Percentiles rank a stretch among this genome's conserved stretches.
phyloP scores from a whole-genome alignment of 805 yeast genomes.

The Tetrapisispora fleetii region DNA sequence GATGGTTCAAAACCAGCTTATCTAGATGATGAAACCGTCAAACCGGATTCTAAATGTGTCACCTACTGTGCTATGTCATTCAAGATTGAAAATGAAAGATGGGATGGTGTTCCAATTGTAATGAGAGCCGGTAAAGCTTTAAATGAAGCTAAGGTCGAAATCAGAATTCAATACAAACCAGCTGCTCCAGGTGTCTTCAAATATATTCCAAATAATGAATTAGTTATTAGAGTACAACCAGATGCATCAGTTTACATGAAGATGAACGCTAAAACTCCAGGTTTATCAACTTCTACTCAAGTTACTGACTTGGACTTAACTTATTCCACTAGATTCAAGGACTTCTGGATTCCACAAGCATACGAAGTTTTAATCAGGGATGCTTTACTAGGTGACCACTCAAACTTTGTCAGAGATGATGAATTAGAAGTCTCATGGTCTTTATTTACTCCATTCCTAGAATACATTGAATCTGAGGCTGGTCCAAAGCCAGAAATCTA shows the following conservation, averaged over 20 bases:
- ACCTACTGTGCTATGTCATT: constrained; percentile 84
- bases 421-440: constrained; percentile 92
- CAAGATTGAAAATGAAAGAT: constrained; percentile 80
- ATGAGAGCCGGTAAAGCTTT: constrained; percentile 97
- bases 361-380: constrained; percentile 93
- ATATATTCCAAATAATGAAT: constrained; percentile 79
- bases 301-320: constrained; percentile 87
- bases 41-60: constrained; percentile 71
- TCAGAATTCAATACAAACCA: constrained; percentile 83
- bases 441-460: constrained; percentile 82
- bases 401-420: constrained; percentile 96
- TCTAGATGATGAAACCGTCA: constrained; percentile 84
- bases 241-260: constrained; percentile 88
- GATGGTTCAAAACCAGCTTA: constrained; percentile 90
- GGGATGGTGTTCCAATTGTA: constrained; percentile 97
- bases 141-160: constrained; percentile 89
- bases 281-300: constrained; percentile 71
- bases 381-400: constrained; percentile 83
- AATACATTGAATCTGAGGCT: constrained; percentile 62
- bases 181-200: constrained; percentile 76
- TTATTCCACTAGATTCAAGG: constrained; percentile 68
- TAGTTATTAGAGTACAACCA: constrained; percentile 91
- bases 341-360: constrained; percentile 95
- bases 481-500: constrained; percentile 61
- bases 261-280: constrained; percentile 89